Base-by-base conservation (phyloP, 2,329 filamentous ascomycete species). In the Clarireedia hainanense region DNA sequence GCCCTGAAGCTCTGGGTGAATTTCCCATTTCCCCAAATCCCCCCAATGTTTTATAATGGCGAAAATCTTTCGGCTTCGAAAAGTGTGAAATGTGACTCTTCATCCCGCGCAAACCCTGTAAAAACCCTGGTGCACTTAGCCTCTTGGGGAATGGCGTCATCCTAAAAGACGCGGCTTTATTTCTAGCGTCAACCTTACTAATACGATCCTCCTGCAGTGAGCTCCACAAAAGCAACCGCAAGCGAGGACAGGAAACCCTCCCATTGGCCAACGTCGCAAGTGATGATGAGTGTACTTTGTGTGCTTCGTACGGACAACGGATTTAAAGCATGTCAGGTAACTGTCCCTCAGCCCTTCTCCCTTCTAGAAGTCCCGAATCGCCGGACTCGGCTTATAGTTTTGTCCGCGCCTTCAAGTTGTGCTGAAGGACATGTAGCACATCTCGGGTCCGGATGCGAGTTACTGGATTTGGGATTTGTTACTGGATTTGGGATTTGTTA, bases 41-140 rank as follows among this genome's bases (percentile, higher is more conserved):
- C 36, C 15, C 9, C 7, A 37, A 37, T 37, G 7, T 37, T 37
- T 9, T 50, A 40, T 37, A 2, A 43, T 3, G 49, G 50, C 51
- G 52, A 55, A 26, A 55, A 55, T 55, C 46, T 55, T 55, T 40
- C 52, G 52, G 52, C 46, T 49, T 43, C n/a, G 34, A 46, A 52
- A 53, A 20, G 24, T 27, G 5, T 6, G 15, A 43, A 47, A 47
- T 47, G 40, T 47, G 50, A 52, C 50, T 52, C 50, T 37, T 48
- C 46, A 34, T 48, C 46, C 26, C 46, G n/a, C 27, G 9, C 15
- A 48, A 39, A 37, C 30, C 30, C 6, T 47, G 43, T 34, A 23
- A 47, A 27, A 37, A 23, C 2, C 27, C 5, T 46, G 14, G 51
- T 17, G 17, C 1, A 4, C 15, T 7, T 47, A 17, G 20, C 15